Base-by-base conservation (phyloP, 257 asterid species). In the Echium plantagineum region DNA sequence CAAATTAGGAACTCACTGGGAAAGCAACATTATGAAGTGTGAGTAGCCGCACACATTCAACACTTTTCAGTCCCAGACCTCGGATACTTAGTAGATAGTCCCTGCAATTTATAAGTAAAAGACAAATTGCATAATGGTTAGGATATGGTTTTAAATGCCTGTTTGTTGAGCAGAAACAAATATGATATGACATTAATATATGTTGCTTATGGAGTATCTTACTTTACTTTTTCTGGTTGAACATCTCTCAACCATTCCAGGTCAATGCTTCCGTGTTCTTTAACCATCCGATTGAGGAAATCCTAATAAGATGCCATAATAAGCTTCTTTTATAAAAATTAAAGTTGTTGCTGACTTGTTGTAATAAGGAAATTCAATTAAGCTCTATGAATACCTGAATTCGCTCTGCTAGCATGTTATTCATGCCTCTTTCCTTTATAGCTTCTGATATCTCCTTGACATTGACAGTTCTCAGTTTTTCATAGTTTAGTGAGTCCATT, bases 241-340 rank as follows among this genome's bases (percentile, higher is more conserved):
- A 84, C 90, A 68, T 85, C 85, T 77, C 96, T 80, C 66, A 91
- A 69, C 98, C 98, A 91, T 85, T 91, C 98, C 22, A 91, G 87
- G 80, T 91, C 96, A 21, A 82, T 66, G 60, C 80, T 78, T 70
- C 74, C 96, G 68, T 91, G 98, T 26, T 91, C 98, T 59, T 64
- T 64, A 51, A 84, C 94, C 63, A 91, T 28, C 30, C 96, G 85
- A 63, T 88, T 63, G 46, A 91, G 96, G 60, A 91, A 91, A 67
- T 72, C 93, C 98, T 91, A 75, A 74, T 66, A 67, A 58, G 74
- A 65, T 62, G 55, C 15, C 51, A 69, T n/a, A 22, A 21, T 59
- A 57, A 21, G 7, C 21, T 48, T 60, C 52, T 59, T 65, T 32
- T 63, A 61, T 68, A 57, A 10, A 42, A 30, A 8, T 12, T 52